Evolutionary conservation across 1,284 basidiomycete species (phyloP), one percentile per base, ranked within the genome.

Genomic region (Thecaphora thlaspeos): DNA sequence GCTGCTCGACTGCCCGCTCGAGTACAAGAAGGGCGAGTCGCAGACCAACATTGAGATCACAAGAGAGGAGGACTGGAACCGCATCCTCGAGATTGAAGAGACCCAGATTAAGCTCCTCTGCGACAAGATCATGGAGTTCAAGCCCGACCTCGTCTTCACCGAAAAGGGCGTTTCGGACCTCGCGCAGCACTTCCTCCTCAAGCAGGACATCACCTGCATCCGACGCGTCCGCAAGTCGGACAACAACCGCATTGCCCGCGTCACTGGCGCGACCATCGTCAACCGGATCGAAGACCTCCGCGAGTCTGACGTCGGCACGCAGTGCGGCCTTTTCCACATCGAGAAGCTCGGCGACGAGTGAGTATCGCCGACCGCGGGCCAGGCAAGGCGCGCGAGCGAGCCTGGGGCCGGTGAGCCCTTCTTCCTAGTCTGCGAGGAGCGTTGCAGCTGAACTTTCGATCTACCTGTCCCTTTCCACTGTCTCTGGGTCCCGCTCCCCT

Each of bases 1-100:
- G 2, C 81, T 98, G 43, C 83, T 98, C 51, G 94, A 98, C 80
- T 98, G 93, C 80, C 91, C 94, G 17, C 81, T 97, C 51, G 95
- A 99, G 81, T 97, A 98, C 83, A 98, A 97, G 82, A 98, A 97
- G 83, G 94, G 94, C 41, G 95, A 98, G 82, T 87, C 85, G 61
- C 94, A 98, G 81, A 98, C 95, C 61, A 96, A 97, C 80, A 98
- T 98, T 82, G 94, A 98, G 81, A 92, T 98, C 70, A 87, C 87
- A 32, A 91, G 90, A 79, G 93, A 95, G 81, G 84, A 85, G 41
- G 93, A 98, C 79, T 98, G 92, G 90, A 88, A 88, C 62, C 82
- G 90, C 50, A 88, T 92, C 32, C 87, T 96, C 78, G 87, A 91
- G 78, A 91, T 97, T 62, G 94, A 98, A 81, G 94, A 98, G 81